Conservation (phyloP, 1,284 basidiomycete species). For the Leccinum fuscescens region DNA sequence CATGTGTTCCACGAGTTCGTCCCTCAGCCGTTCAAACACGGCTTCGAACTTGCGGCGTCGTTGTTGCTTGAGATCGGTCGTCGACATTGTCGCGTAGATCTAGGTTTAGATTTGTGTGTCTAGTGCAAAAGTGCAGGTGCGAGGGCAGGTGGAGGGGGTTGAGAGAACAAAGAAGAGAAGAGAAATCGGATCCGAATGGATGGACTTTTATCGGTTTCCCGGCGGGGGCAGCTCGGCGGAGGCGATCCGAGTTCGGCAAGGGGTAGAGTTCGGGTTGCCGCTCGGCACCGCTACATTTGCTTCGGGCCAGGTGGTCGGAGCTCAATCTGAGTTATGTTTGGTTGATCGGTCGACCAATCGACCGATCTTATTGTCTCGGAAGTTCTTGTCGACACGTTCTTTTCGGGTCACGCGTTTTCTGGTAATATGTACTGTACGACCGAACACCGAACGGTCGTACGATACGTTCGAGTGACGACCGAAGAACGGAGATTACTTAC, state of each 20-base stretch:
- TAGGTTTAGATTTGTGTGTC: background rate
- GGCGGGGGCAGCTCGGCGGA: background rate
- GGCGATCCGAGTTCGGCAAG: background rate
- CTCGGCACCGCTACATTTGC: background rate
- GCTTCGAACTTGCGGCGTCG: conserved; percentile 30
- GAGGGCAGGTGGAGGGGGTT: too few relatives aligned
- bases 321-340: background rate
- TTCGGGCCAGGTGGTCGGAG: background rate
- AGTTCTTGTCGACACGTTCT: background rate
- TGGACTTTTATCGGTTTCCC: background rate
- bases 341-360: background rate
- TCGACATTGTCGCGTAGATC: conserved; percentile 9
- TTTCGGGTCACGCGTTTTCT: background rate
- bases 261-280: background rate
- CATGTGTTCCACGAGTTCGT: conserved; percentile 46
- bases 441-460: background rate
- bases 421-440: too few relatives aligned
- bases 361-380: background rate
- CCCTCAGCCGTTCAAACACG: conserved; percentile 31
- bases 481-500: background rate
- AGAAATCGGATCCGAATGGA: background rate
- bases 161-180: background rate
- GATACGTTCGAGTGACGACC: background rate
- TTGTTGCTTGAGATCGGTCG: conserved; percentile 23
- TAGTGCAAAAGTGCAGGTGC: background rate